phyloP scores from a whole-genome alignment of 192 early-diverging fungal species.

The Glomus cerebriforme region DNA sequence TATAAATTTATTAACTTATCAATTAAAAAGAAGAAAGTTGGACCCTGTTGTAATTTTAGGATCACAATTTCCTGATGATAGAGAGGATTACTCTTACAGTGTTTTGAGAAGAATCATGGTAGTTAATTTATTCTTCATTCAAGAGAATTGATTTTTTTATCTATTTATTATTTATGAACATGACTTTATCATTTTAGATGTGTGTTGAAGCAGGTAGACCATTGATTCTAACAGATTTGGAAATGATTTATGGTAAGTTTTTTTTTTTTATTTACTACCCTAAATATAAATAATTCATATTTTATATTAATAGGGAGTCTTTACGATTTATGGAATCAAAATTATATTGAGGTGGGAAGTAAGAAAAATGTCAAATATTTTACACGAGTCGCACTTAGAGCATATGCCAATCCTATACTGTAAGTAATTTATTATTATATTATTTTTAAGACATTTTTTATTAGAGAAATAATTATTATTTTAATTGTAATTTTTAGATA shows the following conservation, averaged over 20 bases:
- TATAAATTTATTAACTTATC: too few species aligned
- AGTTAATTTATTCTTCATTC: not conserved
- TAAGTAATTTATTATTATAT: not conserved
- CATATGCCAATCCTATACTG: constrained; percentile 30
- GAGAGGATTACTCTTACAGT: constrained; percentile 4
- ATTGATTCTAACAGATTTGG: constrained; percentile 24
- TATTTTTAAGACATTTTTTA: not conserved
- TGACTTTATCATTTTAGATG: not conserved
- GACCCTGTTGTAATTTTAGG: constrained; percentile 17
- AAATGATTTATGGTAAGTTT: constrained; percentile 32
- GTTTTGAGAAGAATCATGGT: constrained; percentile 9
- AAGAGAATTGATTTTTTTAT: not conserved
- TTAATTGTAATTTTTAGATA: not conserved
- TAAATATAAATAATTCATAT: too few species aligned
- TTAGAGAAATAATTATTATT: not conserved
- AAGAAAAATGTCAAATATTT: constrained; percentile 1
- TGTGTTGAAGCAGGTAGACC: constrained; percentile 26
- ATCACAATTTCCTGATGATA: constrained; percentile 25
- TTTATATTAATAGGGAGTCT: constrained; percentile 9
- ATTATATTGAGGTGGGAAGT: constrained; percentile 15
- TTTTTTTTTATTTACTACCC: not conserved
- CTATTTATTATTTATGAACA: not conserved
- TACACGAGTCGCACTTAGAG: constrained; percentile 14
- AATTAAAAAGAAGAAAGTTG: too few species aligned
- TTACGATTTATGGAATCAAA: constrained; percentile 31